Evolutionary conservation across 176 grass and related monocot species (phyloP), one percentile per base, ranked within the genome.

Genomic region (Oryza glumipatula): DNA sequence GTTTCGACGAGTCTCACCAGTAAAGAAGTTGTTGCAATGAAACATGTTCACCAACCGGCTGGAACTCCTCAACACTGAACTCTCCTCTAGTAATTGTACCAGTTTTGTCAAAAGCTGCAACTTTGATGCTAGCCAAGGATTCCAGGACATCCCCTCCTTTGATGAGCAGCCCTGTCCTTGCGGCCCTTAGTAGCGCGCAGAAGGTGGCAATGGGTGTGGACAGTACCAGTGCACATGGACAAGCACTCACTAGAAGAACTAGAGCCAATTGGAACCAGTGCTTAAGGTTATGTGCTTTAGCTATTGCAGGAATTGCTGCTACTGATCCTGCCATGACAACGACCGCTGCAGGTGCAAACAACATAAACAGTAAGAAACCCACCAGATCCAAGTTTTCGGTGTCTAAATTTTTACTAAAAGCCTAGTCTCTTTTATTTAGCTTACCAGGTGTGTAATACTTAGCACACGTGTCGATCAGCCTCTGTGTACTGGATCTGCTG

Each of bases 131-230:
- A 2, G 94, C 88, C 69, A 99, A 46, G 70, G 82, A 84, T 94
- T 99, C 97, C 32, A 99, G 92, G 76, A 96, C 90, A 82, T 99
- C 94, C 15, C 96, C 97, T 82, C 97, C 97, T 86, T 99, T 99
- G 68, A 99, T 83, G 28, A 99, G 86, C 46, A 99, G 86, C 11
- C 97, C 97, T 4, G 77, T 84, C 72, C 88, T 90, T 3, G 97
- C 91, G 3, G 97, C 94, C 65, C 81, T 96, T 4, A 96, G 88
- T 12, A 99, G 90, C 6, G 88, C 97, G n/a, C 93, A 99, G 80
- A 99, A 99, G 47, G 97, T 91, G n/a, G 94, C 97, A 39, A 96
- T 71, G 0, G 97, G 97, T 1, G 97, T 99, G 0, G 97, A 99
- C 64, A 99, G 90, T 76, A 99, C 93, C 26, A 99, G 88, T 41